Conservation (phyloP, 2,329 filamentous ascomycete species). For the Clonostachys byssicola region DNA sequence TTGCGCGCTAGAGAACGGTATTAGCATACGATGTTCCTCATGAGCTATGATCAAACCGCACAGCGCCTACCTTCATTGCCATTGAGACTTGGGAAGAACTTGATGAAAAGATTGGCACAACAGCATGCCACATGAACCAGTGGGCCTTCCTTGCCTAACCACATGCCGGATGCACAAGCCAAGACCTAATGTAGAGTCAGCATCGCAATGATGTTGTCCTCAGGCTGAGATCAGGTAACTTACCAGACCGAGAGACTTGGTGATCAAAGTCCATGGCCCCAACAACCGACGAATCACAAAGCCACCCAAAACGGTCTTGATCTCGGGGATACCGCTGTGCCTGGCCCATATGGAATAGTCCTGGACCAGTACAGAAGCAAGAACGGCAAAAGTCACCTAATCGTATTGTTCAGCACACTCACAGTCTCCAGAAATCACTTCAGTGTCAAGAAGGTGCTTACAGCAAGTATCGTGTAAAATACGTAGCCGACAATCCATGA, state of each 20-base stretch:
- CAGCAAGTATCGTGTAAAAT: slow-evolving; percentile 52
- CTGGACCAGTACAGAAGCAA: slow-evolving; percentile 73
- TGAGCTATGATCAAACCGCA: background rate
- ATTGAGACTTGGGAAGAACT: slow-evolving; percentile 74
- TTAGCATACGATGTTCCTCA: background rate
- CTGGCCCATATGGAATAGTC: slow-evolving; percentile 84
- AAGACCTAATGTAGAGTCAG: slow-evolving; percentile 59
- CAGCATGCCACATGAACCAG: slow-evolving; percentile 96
- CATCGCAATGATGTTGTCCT: slow-evolving; percentile 3
- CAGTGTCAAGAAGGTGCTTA: too few species aligned
- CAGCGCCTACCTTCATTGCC: slow-evolving; percentile 70
- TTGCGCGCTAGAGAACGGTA: slow-evolving; percentile 63
- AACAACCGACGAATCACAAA: slow-evolving; percentile 89
- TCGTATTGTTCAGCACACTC: too few species aligned
- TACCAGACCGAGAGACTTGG: slow-evolving; percentile 86
- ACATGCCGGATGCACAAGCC: slow-evolving; percentile 89
- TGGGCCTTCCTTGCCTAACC: slow-evolving; percentile 94
- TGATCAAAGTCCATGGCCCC: slow-evolving; percentile 81
- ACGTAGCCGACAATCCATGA: slow-evolving; percentile 83
- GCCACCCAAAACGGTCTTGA: slow-evolving; percentile 92
- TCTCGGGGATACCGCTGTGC: slow-evolving; percentile 95
- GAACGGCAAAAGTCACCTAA: too few species aligned
- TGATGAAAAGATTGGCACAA: slow-evolving; percentile 91
- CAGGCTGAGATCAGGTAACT: slow-evolving; percentile 14
- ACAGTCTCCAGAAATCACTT: too few species aligned